Base-by-base conservation (phyloP, 345 rosid species). In the Linum trigynum region DNA sequence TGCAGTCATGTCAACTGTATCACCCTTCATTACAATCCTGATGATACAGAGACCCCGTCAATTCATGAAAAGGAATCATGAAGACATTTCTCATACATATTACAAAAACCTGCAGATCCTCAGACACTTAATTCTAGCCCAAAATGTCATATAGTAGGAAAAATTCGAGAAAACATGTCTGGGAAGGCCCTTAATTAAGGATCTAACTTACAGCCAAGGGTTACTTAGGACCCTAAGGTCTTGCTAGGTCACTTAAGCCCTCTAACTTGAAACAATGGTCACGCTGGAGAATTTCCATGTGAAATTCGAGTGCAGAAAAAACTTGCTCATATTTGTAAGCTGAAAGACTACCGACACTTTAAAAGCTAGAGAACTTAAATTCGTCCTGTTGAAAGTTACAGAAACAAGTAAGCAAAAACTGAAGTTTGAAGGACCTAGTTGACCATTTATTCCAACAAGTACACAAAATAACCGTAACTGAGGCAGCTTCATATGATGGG, bases 1-100 rank as follows among this genome's bases (percentile, higher is more conserved):
- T 67, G 87, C 95, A 76, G 78, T 85, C 89, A 90, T 78, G 73
- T 94, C 96, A 72, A 77, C 70, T 65, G 85, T 81, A 75, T 85
- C 86, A 62, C 87, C 90, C 74, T 87, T 94, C 74, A 86, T 42
- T 59, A 80, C 79, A 76, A 94, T 66, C 89, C 99, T 94, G 82
- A 39, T 32, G 70, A 62, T 75, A 71, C 63, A 23, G 38, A 57
- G 8, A 57, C 36, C 23, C 61, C 61, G 23, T 57, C 37, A 32
- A 57, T 32, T 5, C 61, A 57, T n/a, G 61, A 4, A n/a, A 2
- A 57, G 8, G 11, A 17, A 57, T 3, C 2, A 7, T 12, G 61
- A 57, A n/a, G 23, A 10, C 61, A 48, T 10, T 48, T 2, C 51
- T 45, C 12, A 45, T 4, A 8, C 45, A 41, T 41, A 41, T 1